A percentile compares a stretch with the other conserved stretches of the same genome.
Evolutionary conservation across 306 rosid genomes (phyloP).

Genomic region (Erythrophleum fordii): DNA sequence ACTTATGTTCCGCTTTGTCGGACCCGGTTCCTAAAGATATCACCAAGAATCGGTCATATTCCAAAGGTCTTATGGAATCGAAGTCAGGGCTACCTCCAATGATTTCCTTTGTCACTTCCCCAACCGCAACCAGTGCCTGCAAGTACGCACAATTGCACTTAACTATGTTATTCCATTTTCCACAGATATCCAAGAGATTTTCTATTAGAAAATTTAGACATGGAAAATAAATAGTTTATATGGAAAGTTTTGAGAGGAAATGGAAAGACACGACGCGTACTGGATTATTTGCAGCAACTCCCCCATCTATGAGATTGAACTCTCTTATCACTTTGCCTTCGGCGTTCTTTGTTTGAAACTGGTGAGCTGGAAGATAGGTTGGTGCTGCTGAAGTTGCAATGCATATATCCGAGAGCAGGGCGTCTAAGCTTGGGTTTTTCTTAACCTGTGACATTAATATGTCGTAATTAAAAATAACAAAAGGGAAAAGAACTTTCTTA

Average conservation of each 20-base stretch:
- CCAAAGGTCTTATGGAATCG: not conserved
- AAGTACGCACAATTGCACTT: not conserved
- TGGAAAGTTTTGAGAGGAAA: too few relatives aligned
- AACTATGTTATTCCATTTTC: not conserved
- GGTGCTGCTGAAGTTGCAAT: slow-evolving; percentile 66
- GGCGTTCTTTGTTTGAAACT: not conserved
- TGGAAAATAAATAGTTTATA: too few relatives aligned
- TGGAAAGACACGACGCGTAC: not conserved
- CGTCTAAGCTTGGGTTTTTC: slow-evolving; percentile 37
- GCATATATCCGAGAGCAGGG: slow-evolving; percentile 55
- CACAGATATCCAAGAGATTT: not conserved
- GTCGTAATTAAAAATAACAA: not conserved
- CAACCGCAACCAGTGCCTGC: not conserved
- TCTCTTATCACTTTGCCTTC: not conserved
- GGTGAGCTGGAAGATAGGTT: slow-evolving; percentile 57
- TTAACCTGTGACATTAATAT: slow-evolving; percentile 33
- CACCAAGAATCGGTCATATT: not conserved
- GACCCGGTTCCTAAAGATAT: not conserved
- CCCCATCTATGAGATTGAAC: not conserved
- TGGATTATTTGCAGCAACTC: not conserved
- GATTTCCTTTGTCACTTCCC: not conserved
- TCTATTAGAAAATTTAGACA: too few relatives aligned
- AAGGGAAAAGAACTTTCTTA: not conserved
- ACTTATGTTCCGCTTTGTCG: not conserved
- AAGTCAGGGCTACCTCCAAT: not conserved